These are phyloP conservation scores for Aspergillus unguis DNA, from an alignment of 2,329 filamentous ascomycete genomes.

Conservation along the genomic window DNA sequence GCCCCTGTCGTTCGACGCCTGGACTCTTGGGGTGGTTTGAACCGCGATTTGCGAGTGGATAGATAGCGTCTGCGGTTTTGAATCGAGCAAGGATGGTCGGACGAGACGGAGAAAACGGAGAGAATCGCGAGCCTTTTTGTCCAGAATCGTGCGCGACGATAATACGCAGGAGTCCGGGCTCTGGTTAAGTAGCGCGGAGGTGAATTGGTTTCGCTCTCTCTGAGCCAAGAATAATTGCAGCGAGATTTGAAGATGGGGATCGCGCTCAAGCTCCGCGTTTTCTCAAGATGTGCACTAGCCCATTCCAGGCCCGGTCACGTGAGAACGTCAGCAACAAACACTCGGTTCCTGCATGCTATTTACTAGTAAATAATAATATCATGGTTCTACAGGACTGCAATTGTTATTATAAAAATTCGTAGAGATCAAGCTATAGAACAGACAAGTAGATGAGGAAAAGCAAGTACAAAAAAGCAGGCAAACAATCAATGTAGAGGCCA, in stretches of 20 bases:
- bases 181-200: not conserved
- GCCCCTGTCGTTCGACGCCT: slow-evolving; percentile 28
- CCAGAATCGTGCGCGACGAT: not conserved
- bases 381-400: not conserved
- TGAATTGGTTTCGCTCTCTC: not conserved
- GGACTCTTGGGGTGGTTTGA: slow-evolving; percentile 17
- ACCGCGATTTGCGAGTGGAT: slow-evolving; percentile 21
- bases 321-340: slow-evolving; percentile 7
- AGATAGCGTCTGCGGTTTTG: slow-evolving; percentile 14
- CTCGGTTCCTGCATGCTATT: too few relatives aligned
- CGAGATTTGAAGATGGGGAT: slow-evolving; percentile 19
- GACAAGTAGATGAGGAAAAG: not conserved
- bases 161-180: too few relatives aligned
- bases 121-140: not conserved
- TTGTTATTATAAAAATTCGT: slow-evolving; percentile 1
- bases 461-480: not conserved
- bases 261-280: slow-evolving; percentile 32
- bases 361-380: too few relatives aligned
- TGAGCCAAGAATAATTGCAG: slow-evolving; percentile 3
- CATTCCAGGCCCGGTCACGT: slow-evolving; percentile 28
- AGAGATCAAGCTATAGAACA: not conserved
- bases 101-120: slow-evolving; percentile 6
- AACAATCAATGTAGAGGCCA: slow-evolving; percentile 15
- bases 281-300: slow-evolving; percentile 26
- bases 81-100: slow-evolving; percentile 11